These are phyloP conservation scores for Stereocaulon alpinum DNA, from an alignment of 495 filamentous ascomycete species.

Conservation along the genomic window DNA sequence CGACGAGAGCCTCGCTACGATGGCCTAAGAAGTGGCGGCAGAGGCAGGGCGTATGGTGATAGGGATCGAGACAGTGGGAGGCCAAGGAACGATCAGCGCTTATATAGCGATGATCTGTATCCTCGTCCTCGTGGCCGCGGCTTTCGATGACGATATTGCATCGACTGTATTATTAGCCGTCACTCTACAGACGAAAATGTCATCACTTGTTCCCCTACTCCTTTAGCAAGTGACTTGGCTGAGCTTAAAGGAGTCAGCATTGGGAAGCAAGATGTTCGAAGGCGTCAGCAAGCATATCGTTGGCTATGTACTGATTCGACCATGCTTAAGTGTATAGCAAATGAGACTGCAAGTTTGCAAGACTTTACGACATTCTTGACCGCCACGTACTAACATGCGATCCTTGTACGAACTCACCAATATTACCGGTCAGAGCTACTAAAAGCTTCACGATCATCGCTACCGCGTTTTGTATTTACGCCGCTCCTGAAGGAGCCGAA, in stretches of 20 bases:
- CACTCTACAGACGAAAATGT: too few relatives aligned
- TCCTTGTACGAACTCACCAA: too few relatives aligned
- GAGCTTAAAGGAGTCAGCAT: not conserved
- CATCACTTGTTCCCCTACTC: too few relatives aligned
- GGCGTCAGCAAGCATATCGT: not conserved
- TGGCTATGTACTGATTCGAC: not conserved
- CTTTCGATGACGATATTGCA: conserved; percentile 23
- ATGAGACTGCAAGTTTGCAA: too few relatives aligned
- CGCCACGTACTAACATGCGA: too few relatives aligned
- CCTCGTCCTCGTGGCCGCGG: conserved; percentile 23
- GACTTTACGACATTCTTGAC: too few relatives aligned
- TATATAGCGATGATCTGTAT: conserved; percentile 38
- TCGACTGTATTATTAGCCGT: not conserved
- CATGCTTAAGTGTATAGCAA: not conserved
- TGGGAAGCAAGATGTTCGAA: not conserved
- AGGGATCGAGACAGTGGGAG: conserved; percentile 15
- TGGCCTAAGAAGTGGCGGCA: conserved; percentile 25
- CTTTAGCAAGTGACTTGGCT: not conserved
- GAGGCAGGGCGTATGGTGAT: conserved; percentile 14
- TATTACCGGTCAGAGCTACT: too few relatives aligned
- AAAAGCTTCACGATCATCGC: too few relatives aligned
- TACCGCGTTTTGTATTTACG: too few relatives aligned
- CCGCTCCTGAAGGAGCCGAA: conserved; percentile 28
- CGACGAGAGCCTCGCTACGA: conserved; percentile 9
- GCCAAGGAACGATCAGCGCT: conserved; percentile 21